phyloP scores from a whole-genome alignment of 441 rosid genomes.

The Rhodomyrtus psidioides region DNA sequence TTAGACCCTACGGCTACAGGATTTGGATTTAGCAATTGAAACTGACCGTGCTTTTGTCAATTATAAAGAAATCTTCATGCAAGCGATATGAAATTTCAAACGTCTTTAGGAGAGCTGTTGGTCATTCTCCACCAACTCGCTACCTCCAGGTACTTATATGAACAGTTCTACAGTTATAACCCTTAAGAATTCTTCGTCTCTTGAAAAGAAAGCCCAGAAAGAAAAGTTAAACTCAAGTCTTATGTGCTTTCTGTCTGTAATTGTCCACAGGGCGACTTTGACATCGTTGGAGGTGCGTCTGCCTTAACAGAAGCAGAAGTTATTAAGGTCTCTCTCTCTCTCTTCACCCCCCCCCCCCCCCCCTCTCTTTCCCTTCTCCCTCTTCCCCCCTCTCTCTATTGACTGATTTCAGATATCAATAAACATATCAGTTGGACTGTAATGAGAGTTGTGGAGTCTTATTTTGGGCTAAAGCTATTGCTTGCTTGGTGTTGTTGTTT shows the following conservation, averaged over 20 bases:
- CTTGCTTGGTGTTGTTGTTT: not conserved
- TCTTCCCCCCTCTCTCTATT: not conserved
- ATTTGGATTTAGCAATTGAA: not conserved
- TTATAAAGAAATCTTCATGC: constrained; percentile 72
- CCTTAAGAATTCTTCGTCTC: not conserved
- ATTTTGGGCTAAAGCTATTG: not conserved
- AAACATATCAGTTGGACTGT: not conserved
- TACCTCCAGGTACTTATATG: constrained; percentile 63
- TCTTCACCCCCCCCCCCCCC: not conserved
- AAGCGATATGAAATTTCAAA: constrained; percentile 79
- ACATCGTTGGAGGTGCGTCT: constrained; percentile 84
- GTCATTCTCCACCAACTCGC: constrained; percentile 92
- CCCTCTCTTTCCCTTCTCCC: not conserved
- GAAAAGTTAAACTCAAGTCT: not conserved
- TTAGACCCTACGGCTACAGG: not conserved
- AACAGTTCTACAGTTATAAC: not conserved
- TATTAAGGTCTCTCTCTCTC: constrained; percentile 57
- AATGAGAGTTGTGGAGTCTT: not conserved
- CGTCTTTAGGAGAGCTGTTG: constrained; percentile 85
- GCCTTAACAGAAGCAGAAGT: constrained; percentile 87
- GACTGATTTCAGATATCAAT: not conserved
- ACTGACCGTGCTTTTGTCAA: not conserved
- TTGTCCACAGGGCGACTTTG: constrained; percentile 81
- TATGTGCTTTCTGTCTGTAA: constrained; percentile 3
- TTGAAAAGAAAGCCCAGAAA: not conserved